Percentiles rank a stretch among this genome's conserved stretches.
phyloP scores from a whole-genome alignment of 1,284 basidiomycete genomes.

The Cystobasidium pallidum region DNA sequence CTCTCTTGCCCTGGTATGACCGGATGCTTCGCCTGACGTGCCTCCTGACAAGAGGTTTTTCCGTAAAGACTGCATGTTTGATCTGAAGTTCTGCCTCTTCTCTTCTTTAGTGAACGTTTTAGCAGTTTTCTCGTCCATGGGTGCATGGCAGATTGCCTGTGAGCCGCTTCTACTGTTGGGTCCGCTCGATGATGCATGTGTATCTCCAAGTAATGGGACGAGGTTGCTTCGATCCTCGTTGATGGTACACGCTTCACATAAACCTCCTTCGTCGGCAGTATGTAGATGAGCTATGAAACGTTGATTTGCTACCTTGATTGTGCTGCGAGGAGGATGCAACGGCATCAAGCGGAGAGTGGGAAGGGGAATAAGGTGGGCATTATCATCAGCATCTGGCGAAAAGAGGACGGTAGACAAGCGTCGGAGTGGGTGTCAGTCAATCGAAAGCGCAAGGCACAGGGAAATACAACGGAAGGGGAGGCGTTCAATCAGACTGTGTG shows the following conservation, averaged over 20 bases:
- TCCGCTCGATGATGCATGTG: not conserved
- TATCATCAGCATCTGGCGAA: not conserved
- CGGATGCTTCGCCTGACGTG: not conserved
- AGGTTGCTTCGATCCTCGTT: constrained; percentile 13
- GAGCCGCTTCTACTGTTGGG: not conserved
- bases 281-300: constrained; percentile 40
- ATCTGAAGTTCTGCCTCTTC: constrained; percentile 33
- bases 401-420: not conserved
- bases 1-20: not conserved
- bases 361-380: constrained; percentile 2
- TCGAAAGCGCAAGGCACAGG: not conserved
- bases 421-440: not conserved
- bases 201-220: constrained; percentile 14
- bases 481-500: not conserved
- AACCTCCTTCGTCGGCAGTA: not conserved
- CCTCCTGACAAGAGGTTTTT: constrained; percentile 14
- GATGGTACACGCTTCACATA: constrained; percentile 2
- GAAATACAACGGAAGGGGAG: not conserved
- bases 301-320: constrained; percentile 42
- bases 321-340: constrained; percentile 5
- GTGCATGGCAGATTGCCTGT: not conserved
- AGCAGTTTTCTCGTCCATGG: constrained; percentile 19
- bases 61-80: constrained; percentile 16
- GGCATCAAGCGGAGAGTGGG: not conserved
- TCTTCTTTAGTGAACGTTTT: constrained; percentile 39